Evolutionary conservation across 177 flowering plant genomes (phyloP).

Genomic region (Vitis hybrid): DNA sequence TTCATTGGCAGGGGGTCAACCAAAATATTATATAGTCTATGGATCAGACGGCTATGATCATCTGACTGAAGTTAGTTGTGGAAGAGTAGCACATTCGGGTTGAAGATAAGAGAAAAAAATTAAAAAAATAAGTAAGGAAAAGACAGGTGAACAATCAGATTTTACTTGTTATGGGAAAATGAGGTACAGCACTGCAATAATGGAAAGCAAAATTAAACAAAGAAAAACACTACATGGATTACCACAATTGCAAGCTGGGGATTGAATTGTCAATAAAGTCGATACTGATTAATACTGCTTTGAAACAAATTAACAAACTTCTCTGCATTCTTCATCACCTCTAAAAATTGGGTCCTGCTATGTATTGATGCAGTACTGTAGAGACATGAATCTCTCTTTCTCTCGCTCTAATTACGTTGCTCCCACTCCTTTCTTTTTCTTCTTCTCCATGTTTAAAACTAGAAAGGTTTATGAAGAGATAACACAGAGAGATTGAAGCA

Average conservation of each 20-base stretch:
- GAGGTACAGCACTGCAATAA: background rate
- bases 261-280: conserved; percentile 4
- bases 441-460: background rate
- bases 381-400: background rate
- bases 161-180: conserved; percentile 1
- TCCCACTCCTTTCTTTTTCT: background rate
- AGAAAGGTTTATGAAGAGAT: background rate
- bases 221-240: background rate
- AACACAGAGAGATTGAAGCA: background rate
- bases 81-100: too few relatives aligned
- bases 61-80: too few relatives aligned
- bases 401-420: background rate
- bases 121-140: too few relatives aligned
- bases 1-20: too few relatives aligned
- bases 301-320: background rate
- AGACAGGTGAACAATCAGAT: background rate
- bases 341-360: background rate
- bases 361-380: too few relatives aligned
- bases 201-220: background rate
- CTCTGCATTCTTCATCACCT: background rate
- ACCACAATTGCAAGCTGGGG: background rate
- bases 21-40: too few relatives aligned
- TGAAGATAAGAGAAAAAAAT: too few relatives aligned
- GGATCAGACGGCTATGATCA: too few relatives aligned
- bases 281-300: background rate